Evolutionary conservation across 2,329 filamentous ascomycete genomes (phyloP).

Genomic region (Raffaelea ambrosiae): DNA sequence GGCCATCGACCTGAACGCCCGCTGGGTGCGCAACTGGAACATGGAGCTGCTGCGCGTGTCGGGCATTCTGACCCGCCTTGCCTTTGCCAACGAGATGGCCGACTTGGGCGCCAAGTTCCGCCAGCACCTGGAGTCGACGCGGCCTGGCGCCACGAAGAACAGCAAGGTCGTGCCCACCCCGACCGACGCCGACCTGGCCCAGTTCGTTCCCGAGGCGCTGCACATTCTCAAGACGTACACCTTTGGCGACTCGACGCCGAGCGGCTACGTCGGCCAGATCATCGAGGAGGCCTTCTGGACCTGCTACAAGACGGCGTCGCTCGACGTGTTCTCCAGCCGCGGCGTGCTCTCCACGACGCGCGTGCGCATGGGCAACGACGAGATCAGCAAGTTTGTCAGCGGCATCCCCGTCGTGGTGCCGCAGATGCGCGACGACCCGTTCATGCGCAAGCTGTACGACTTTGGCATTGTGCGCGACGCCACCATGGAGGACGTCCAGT

Average conservation of each 20-base stretch:
- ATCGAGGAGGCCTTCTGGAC: slow-evolving; percentile 97
- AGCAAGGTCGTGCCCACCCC: slow-evolving; percentile 2
- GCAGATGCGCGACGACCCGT: slow-evolving; percentile 62
- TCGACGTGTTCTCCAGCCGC: slow-evolving; percentile 81
- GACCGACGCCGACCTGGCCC: slow-evolving; percentile 53
- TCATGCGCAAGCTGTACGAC: slow-evolving; percentile 72
- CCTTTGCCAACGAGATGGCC: slow-evolving; percentile 80
- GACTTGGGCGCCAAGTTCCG: slow-evolving; percentile 58
- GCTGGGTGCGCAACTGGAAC: slow-evolving; percentile 94
- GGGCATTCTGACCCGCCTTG: slow-evolving; percentile 81
- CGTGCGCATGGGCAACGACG: slow-evolving; percentile 66
- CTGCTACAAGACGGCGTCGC: slow-evolving; percentile 69
- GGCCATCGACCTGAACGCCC: slow-evolving; percentile 91
- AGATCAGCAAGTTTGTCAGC: slow-evolving; percentile 66
- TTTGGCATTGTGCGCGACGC: slow-evolving; percentile 84
- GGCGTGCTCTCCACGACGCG: slow-evolving; percentile 79
- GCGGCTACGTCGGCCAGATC: slow-evolving; percentile 69
- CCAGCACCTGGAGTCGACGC: slow-evolving; percentile 19
- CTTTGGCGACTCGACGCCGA: slow-evolving; percentile 84
- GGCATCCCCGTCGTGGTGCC: slow-evolving; percentile 81
- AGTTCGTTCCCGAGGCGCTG: slow-evolving; percentile 67
- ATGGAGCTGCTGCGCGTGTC: slow-evolving; percentile 84
- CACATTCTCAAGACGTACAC: slow-evolving; percentile 84
- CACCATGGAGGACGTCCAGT: slow-evolving; percentile 75
- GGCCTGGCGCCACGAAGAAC: not conserved